These are phyloP conservation scores for Trichophyton benhamiae DNA, from an alignment of 2,329 filamentous ascomycete species.

Conservation along the genomic window DNA sequence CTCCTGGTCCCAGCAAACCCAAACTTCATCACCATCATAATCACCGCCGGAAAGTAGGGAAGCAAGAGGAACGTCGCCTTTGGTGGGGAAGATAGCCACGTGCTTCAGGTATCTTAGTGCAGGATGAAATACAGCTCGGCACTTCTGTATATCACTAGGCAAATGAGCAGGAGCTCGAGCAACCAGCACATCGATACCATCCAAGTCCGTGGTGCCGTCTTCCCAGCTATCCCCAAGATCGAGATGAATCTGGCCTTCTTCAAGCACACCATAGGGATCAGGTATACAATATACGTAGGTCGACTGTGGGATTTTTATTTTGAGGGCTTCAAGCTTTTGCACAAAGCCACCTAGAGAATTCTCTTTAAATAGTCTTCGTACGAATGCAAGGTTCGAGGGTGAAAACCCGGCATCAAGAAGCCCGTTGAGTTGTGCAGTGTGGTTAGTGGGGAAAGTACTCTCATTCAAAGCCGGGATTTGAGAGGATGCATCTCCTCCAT, in stretches of 20 bases:
- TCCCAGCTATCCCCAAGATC: conserved; percentile 39
- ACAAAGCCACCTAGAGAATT: conserved; percentile 30
- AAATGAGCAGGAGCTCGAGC: conserved; percentile 46
- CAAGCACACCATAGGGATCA: conserved; percentile 41
- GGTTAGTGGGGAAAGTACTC: conserved; percentile 21
- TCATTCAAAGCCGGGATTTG: conserved; percentile 19
- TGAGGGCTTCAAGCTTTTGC: conserved; percentile 35
- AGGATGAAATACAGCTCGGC: conserved; percentile 36
- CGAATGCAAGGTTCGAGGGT: conserved; percentile 29
- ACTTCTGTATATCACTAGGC: conserved; percentile 48
- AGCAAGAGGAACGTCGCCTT: conserved; percentile 42
- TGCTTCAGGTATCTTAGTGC: conserved; percentile 45
- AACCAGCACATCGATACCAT: conserved; percentile 42
- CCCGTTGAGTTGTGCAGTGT: conserved; percentile 25
- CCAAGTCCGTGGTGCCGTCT: conserved; percentile 31
- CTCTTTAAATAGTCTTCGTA: conserved; percentile 29
- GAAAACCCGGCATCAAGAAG: conserved; percentile 37
- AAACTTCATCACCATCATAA: conserved; percentile 51
- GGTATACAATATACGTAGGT: conserved; percentile 46
- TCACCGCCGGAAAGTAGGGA: conserved; percentile 52
- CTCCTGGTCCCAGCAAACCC: conserved; percentile 47
- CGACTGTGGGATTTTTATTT: conserved; percentile 39
- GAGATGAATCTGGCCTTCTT: conserved; percentile 44
- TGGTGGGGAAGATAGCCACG: conserved; percentile 45
- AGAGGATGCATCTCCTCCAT: neutral